These are phyloP conservation scores for Craspedostauros australis DNA, from an alignment of 108 stramenopile genomes.

Conservation along the genomic window DNA sequence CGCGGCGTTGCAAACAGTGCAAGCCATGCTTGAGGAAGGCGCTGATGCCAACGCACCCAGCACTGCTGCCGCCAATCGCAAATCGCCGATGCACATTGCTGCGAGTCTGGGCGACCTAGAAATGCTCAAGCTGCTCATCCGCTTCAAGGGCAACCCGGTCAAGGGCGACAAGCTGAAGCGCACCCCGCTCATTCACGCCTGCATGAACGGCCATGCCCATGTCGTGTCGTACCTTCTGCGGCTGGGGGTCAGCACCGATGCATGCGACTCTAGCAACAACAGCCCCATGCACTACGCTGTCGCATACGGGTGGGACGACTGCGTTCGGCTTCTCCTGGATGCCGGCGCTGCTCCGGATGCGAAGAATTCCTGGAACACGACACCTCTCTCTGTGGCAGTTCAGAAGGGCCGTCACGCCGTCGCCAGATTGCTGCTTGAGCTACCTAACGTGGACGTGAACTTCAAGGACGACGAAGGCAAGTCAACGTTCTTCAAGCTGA, in stretches of 20 bases:
- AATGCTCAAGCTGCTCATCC: neutral
- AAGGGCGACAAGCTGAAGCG: neutral
- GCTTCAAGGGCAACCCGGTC: neutral
- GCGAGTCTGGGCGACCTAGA: neutral
- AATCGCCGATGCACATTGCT: neutral
- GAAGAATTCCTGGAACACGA: neutral
- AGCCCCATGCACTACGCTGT: neutral
- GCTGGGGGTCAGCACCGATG: neutral
- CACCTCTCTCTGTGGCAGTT: neutral
- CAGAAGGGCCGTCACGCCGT: neutral
- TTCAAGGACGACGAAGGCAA: no score
- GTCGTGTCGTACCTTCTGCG: constrained; percentile 1
- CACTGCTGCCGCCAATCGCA: neutral
- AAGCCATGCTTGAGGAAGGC: neutral
- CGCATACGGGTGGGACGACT: constrained; percentile 1
- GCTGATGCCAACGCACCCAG: neutral
- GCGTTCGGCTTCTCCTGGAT: neutral
- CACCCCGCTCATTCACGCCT: neutral
- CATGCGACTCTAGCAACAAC: neutral
- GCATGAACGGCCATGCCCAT: constrained; percentile 4
- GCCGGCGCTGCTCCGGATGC: neutral
- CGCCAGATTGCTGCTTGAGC: no score
- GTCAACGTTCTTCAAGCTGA: no score
- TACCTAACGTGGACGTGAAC: no score
- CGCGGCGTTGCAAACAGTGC: neutral